These are phyloP conservation scores for Hirschioporus abietinus DNA, from an alignment of 768 basidiomycete species.

Conservation along the genomic window DNA sequence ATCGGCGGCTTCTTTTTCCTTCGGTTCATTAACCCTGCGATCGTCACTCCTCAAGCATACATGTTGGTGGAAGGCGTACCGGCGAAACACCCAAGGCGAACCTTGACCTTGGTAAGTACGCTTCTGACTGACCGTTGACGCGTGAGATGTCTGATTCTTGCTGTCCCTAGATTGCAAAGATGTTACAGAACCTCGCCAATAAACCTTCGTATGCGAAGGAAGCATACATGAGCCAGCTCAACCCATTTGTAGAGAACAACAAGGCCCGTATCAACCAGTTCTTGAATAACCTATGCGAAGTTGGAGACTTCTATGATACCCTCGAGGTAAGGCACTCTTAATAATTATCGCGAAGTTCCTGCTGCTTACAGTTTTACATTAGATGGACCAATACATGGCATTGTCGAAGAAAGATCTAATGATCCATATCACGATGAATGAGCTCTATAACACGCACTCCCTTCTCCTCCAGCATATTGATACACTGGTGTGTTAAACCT, in stretches of 20 bases:
- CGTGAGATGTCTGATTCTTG: slow-evolving; percentile 7
- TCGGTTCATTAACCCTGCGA: slow-evolving; percentile 98
- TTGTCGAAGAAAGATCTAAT: slow-evolving; percentile 97
- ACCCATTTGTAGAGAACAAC: slow-evolving; percentile 98
- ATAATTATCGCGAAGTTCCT: neutral
- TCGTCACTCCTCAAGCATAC: slow-evolving; percentile 98
- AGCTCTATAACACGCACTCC: slow-evolving; percentile 98
- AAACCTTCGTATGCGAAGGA: slow-evolving; percentile 98
- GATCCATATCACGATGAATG: slow-evolving; percentile 98
- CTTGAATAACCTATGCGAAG: slow-evolving; percentile 94
- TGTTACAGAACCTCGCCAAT: slow-evolving; percentile 98
- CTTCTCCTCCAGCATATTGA: slow-evolving; percentile 94
- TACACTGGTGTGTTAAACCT: slow-evolving; percentile 60
- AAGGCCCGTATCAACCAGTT: slow-evolving; percentile 97
- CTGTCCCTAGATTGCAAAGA: slow-evolving; percentile 84
- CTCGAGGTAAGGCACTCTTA: slow-evolving; percentile 66
- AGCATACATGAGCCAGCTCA: slow-evolving; percentile 96
- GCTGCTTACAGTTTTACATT: slow-evolving; percentile 8
- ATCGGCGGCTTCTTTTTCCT: slow-evolving; percentile 99
- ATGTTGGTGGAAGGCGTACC: slow-evolving; percentile 99
- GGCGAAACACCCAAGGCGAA: slow-evolving; percentile 95
- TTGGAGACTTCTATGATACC: slow-evolving; percentile 98
- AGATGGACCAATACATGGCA: slow-evolving; percentile 99
- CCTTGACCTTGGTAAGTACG: slow-evolving; percentile 74
- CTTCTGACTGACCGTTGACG: neutral